phyloP scores from a whole-genome alignment of 805 yeast genomes.

The Metschnikowia continentalis region DNA sequence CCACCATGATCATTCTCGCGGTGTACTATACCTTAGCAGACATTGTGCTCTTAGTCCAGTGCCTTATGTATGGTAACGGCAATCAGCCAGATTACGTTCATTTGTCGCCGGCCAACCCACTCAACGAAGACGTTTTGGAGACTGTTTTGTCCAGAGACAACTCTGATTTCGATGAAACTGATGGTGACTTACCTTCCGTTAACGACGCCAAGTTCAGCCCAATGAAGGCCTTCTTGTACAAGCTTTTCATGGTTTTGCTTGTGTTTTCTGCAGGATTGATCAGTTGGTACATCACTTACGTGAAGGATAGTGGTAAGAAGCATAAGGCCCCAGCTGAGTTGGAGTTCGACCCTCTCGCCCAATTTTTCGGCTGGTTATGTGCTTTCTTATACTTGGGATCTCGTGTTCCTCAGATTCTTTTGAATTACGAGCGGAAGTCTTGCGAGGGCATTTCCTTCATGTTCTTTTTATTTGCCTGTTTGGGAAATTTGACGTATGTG shows the following conservation, averaged over 20 bases:
- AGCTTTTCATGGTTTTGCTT: constrained; percentile 52
- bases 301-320: constrained; percentile 35
- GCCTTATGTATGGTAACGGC: constrained; percentile 71
- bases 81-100: constrained; percentile 66
- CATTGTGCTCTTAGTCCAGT: constrained; percentile 76
- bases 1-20: constrained; percentile 92
- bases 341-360: constrained; percentile 74
- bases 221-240: constrained; percentile 21
- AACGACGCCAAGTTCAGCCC: constrained; percentile 17
- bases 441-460: constrained; percentile 94
- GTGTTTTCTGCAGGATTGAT: constrained; percentile 76
- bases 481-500: constrained; percentile 90
- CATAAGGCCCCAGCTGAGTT: constrained; percentile 38
- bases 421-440: constrained; percentile 81
- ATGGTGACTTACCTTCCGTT: constrained; percentile 26
- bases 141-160: constrained; percentile 48
- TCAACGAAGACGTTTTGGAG: constrained; percentile 64
- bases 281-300: constrained; percentile 79
- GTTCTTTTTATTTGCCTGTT: constrained; percentile 90
- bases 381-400: constrained; percentile 80
- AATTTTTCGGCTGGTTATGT: constrained; percentile 79
- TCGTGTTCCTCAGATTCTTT: constrained; percentile 83
- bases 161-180: constrained; percentile 13
- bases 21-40: constrained; percentile 92
- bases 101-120: constrained; percentile 84